Evolutionary conservation across 345 rosid species (phyloP).

Genomic region (Eucalyptus polybractea): DNA sequence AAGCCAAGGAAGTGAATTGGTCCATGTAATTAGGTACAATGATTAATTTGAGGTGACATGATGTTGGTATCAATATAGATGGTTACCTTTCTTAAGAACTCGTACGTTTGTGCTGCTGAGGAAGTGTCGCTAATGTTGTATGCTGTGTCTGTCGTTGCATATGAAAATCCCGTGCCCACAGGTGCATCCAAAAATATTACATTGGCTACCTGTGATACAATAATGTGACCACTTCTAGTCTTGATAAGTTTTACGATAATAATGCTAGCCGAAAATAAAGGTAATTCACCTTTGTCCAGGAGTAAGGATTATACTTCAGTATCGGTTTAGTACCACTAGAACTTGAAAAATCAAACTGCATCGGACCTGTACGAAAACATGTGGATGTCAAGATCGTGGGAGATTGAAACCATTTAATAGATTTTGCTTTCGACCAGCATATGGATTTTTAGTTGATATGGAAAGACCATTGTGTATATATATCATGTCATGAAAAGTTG

Average conservation of each 20-base stretch:
- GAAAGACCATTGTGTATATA: neutral
- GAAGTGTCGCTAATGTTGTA: neutral
- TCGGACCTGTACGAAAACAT: conserved; percentile 4
- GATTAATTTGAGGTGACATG: neutral
- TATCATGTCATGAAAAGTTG: neutral
- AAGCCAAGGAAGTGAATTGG: neutral
- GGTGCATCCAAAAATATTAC: neutral
- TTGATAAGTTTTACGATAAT: neutral
- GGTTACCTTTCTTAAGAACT: neutral
- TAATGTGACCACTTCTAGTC: neutral
- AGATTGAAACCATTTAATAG: neutral
- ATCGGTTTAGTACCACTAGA: neutral
- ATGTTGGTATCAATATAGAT: neutral
- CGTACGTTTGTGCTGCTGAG: neutral
- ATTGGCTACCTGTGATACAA: neutral
- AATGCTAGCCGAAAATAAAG: neutral
- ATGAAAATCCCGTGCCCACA: neutral
- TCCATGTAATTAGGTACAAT: neutral
- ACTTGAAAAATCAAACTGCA: conserved; percentile 4
- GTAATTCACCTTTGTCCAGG: conserved; percentile 16
- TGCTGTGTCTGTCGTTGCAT: neutral
- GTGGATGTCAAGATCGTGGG: neutral
- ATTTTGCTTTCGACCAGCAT: neutral
- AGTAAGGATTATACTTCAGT: conserved; percentile 1
- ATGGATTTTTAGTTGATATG: neutral